Conservation (phyloP, 1,284 basidiomycete species). For the Cerioporus squamosus region DNA sequence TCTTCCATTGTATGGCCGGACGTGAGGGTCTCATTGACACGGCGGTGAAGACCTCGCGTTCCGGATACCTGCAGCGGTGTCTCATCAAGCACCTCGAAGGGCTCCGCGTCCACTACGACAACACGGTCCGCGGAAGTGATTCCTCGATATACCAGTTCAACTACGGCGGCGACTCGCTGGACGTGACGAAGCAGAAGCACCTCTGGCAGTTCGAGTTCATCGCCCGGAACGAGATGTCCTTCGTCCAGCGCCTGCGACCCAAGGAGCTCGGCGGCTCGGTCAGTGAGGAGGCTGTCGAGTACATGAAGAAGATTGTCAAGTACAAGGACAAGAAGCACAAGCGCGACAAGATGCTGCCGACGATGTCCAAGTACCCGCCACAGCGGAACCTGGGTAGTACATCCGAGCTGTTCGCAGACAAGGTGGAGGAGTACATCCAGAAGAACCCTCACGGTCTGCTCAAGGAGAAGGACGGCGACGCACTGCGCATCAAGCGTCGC, state of each 20-base stretch:
- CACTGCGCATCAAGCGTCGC: conserved; percentile 48
- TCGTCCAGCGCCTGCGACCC: conserved; percentile 79
- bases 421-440: conserved; percentile 83
- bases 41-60: conserved; percentile 98
- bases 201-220: conserved; percentile 94
- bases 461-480: conserved; percentile 55
- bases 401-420: conserved; percentile 90
- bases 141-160: conserved; percentile 94
- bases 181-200: conserved; percentile 96
- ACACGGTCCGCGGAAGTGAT: conserved; percentile 97
- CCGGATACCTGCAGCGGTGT: conserved; percentile 97
- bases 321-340: conserved; percentile 57
- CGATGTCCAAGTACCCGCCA: conserved; percentile 81
- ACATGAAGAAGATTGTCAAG: conserved; percentile 95
- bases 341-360: conserved; percentile 69
- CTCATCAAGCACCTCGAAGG: conserved; percentile 99
- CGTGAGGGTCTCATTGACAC: conserved; percentile 99
- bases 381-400: conserved; percentile 87
- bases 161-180: conserved; percentile 96
- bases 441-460: conserved; percentile 81
- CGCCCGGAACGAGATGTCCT: conserved; percentile 84
- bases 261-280: conserved; percentile 62
- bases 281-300: conserved; percentile 67
- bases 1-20: conserved; percentile 99
- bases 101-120: conserved; percentile 95